Conservation (phyloP, 768 basidiomycete genomes). For the Termitomyces sp. region DNA sequence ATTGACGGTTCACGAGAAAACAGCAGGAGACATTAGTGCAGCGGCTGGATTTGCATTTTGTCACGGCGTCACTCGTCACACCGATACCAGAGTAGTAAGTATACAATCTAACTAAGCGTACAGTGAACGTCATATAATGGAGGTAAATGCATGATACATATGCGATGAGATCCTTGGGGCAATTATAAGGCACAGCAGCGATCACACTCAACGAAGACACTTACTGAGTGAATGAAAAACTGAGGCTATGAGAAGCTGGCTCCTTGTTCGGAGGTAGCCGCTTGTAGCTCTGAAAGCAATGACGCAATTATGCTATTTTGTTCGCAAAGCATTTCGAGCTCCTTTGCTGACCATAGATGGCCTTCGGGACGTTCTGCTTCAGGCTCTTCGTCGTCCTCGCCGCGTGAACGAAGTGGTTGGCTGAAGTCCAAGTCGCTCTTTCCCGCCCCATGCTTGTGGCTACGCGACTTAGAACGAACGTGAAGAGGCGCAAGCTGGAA, state of each 20-base stretch:
- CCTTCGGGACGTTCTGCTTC: slow-evolving; percentile 36
- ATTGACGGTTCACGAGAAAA: slow-evolving; percentile 18
- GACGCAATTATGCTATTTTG: slow-evolving; percentile 87
- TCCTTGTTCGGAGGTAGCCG: slow-evolving; percentile 42
- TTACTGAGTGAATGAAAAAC: slow-evolving; percentile 3
- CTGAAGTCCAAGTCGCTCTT: slow-evolving; percentile 61
- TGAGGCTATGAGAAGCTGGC: slow-evolving; percentile 13
- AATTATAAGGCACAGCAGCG: neutral
- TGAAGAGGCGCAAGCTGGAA: slow-evolving; percentile 34
- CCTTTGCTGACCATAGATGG: slow-evolving; percentile 74
- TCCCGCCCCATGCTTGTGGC: slow-evolving; percentile 61
- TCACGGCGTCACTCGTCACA: slow-evolving; percentile 15
- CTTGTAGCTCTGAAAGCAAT: slow-evolving; percentile 65
- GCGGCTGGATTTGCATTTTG: slow-evolving; percentile 8
- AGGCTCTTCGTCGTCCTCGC: slow-evolving; percentile 14
- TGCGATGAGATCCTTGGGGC: slow-evolving; percentile 1
- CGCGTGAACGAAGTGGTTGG: slow-evolving; percentile 12
- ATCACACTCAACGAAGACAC: neutral
- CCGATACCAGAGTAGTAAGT: slow-evolving; percentile 1
- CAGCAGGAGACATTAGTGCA: slow-evolving; percentile 12
- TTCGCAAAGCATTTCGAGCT: slow-evolving; percentile 79
- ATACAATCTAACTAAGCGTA: slow-evolving; percentile 6
- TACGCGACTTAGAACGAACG: slow-evolving; percentile 67
- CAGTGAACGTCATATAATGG: slow-evolving; percentile 8
- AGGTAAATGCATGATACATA: slow-evolving; percentile 9